phyloP scores from a whole-genome alignment of 805 yeast species.

The Kregervanrija fluxuum region DNA sequence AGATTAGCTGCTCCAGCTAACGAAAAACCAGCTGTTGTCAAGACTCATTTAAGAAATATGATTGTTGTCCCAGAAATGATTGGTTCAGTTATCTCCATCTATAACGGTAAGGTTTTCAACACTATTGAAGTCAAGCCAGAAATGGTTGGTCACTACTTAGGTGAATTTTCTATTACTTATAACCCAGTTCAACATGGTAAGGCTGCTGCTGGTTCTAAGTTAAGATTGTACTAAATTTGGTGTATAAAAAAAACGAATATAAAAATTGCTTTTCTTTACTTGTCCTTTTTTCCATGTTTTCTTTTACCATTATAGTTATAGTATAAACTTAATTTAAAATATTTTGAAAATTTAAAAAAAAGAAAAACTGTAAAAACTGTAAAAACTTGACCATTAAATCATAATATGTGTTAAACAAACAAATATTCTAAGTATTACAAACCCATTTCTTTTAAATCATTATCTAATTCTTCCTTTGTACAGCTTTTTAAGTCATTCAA shows the following conservation, averaged over 20 bases:
- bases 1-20: slow-evolving; percentile 82
- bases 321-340: no score
- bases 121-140: slow-evolving; percentile 98
- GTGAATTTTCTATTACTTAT: slow-evolving; percentile 99
- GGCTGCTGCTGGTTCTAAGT: slow-evolving; percentile 31
- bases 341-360: background rate
- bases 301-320: no score
- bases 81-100: slow-evolving; percentile 96
- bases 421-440: slow-evolving; percentile 3
- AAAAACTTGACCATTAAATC: background rate
- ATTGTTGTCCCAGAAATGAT: slow-evolving; percentile 99
- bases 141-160: slow-evolving; percentile 99
- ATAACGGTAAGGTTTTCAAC: slow-evolving; percentile 99
- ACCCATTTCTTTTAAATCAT: slow-evolving; percentile 68
- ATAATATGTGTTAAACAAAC: background rate
- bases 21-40: slow-evolving; percentile 97
- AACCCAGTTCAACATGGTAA: slow-evolving; percentile 99
- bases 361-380: no score
- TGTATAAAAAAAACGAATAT: slow-evolving; percentile 7
- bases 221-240: slow-evolving; percentile 28
- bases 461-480: slow-evolving; percentile 61
- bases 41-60: slow-evolving; percentile 99
- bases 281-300: no score
- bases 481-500: slow-evolving; percentile 58
- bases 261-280: background rate